phyloP scores from a whole-genome alignment of 176 grass and related monocot species.

The maize (Zea mays) region Zm-B73-REFERENCE-NAM-5.0 NC_050100.1:194616501-194617000 shows the following conservation, averaged over 20 bases:
- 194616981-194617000: conserved; percentile 1
- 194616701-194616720: too few species aligned
- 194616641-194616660: too few species aligned
- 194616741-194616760: not conserved
- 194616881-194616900: not conserved
- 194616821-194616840: conserved; percentile 39
- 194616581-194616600: too few species aligned
- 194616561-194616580: too few species aligned
- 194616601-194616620: too few species aligned
- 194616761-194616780: not conserved
- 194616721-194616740: not conserved
- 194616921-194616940: conserved; percentile 13
- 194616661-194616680: too few species aligned
- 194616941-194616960: not conserved
- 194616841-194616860: conserved; percentile 31
- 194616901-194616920: not conserved
- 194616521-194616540: too few species aligned
- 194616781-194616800: conserved; percentile 34
- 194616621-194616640: too few species aligned
- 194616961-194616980: conserved; percentile 15
- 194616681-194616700: too few species aligned
- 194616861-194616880: conserved; percentile 21
- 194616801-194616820: not conserved
- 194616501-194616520: too few species aligned
- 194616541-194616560: too few species aligned